Evolutionary conservation across 768 basidiomycete genomes (phyloP), one percentile per base, ranked within the genome.

Genomic region (Lactifluus volemus): DNA sequence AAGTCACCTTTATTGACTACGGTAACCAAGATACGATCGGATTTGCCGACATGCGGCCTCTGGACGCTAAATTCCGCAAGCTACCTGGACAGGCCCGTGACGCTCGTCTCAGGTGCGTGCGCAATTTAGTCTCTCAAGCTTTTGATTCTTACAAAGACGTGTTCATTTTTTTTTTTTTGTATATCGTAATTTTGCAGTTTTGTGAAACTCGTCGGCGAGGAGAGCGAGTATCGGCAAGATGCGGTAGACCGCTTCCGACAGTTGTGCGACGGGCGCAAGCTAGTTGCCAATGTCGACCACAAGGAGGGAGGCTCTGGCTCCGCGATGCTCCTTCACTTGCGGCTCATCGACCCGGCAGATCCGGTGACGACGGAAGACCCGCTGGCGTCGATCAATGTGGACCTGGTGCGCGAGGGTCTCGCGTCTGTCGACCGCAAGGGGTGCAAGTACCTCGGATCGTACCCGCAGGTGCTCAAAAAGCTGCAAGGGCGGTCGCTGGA

Each of bases 281-380:
- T 98, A n/a, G 77, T 98, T 52, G 97, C 94, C n/a, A 98, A 95
- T 74, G 77, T 94, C 60, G 97, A 99, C 72, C 81, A 87, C 68
- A 85, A 78, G 68, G 96, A 97, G 68, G 87, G 25, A 25, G 25
- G 25, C 25, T 25, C 25, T 25, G 25, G 89, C 29, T 66, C 79
- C 21, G 68, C 86, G 1, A 25, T 2, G 25, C 25, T 25, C 25
- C 77, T 95, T 32, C 93, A 97, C 73, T 82, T 99, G 56, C 89
- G 96, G 51, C 83, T 99, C 39, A 96, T 97, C 63, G 95, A 98
- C 70, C 90, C 96, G 1, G 71, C 78, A 29, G 88, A 93, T 73
- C 84, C 89, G 3, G 73, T 78, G 8, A 79, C 83, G 5, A 79
- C 82, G 5, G 74, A 82, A 21, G 86, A 94, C 67, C 86, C 88